Percentiles rank a stretch among this genome's conserved stretches.
phyloP scores from a whole-genome alignment of 805 yeast genomes.

The Pichia heedii region DNA sequence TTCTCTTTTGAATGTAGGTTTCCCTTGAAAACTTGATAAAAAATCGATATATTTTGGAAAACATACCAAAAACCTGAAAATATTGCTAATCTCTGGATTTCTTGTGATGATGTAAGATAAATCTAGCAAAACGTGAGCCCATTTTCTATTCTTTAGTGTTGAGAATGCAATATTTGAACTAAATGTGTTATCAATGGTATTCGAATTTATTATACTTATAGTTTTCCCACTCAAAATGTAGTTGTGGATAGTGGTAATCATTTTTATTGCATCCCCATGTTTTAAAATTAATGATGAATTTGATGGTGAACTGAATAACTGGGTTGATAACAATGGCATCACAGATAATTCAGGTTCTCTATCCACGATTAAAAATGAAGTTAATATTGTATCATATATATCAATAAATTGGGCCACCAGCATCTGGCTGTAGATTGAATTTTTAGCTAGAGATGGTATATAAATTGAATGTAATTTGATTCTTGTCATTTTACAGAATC shows the following conservation, averaged over 20 bases:
- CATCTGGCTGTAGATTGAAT: slow-evolving; percentile 44
- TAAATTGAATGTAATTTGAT: slow-evolving; percentile 52
- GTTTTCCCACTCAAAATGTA: slow-evolving; percentile 48
- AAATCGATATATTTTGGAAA: slow-evolving; percentile 49
- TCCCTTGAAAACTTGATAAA: slow-evolving; percentile 63
- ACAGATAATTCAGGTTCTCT: slow-evolving; percentile 83
- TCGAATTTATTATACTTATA: slow-evolving; percentile 1
- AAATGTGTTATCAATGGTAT: not conserved
- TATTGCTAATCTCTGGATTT: slow-evolving; percentile 42
- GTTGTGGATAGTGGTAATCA: slow-evolving; percentile 54
- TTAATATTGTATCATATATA: slow-evolving; percentile 66
- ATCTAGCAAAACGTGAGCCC: slow-evolving; percentile 75
- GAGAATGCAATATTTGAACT: slow-evolving; percentile 29
- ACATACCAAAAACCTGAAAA: slow-evolving; percentile 24
- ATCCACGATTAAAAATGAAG: slow-evolving; percentile 62
- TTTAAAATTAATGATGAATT: slow-evolving; percentile 54
- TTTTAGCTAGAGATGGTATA: slow-evolving; percentile 55
- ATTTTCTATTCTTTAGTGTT: slow-evolving; percentile 54
- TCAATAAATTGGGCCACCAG: slow-evolving; percentile 76
- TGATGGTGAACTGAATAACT: slow-evolving; percentile 83
- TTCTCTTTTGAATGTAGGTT: slow-evolving; percentile 67
- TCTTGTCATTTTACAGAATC: slow-evolving; percentile 63
- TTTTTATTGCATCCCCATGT: slow-evolving; percentile 56
- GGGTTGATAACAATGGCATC: slow-evolving; percentile 67
- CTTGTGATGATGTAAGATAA: slow-evolving; percentile 69